Evolutionary conservation across 371 early-diverging fungal species (phyloP), one percentile per base, ranked within the genome.

Genomic region (Mucor lusitanicus): DNA sequence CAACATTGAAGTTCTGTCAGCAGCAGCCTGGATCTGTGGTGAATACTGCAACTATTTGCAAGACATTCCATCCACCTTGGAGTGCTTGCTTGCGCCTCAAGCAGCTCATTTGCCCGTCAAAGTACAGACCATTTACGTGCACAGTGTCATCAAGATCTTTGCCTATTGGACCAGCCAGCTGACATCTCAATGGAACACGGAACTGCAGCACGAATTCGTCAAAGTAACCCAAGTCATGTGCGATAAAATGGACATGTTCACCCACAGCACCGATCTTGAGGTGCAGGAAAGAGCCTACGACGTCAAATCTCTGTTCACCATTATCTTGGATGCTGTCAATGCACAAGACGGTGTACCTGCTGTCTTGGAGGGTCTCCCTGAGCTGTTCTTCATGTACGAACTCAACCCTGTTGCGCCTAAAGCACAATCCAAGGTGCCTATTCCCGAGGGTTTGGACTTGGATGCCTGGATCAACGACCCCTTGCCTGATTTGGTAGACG

Each of bases 401-500:
- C 80, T 98, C 17, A 96, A 95, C 64, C 97, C 97, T 1, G 96
- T 98, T 0, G 93, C 95, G 3, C 89, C 92, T n/a, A 93, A 91
- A 59, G 96, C 97, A 0, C 97, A 97, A 75, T 85, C 85, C 63
- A 93, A 93, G 72, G 95, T 98, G 0, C 92, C 94, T 21, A 75
- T 95, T 1, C 97, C 96, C 12, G 92, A 94, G n/a, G 94, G 90
- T 12, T 71, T 97, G 62, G 94, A 95, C 70, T 72, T 97, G 35
- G 96, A 96, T 59, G 69, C 85, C 11, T 92, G 91, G 90, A 93
- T 96, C 61, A 83, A 87, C 60, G 87, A 88, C 13, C 88, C 90
- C 9, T 75, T 90, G 12, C 92, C 91, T 4, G 91, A 90, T 27
- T 77, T 87, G 7, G 82, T 84, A 8, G 69, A 68, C 46, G 78